Percentiles rank a stretch among this genome's conserved stretches.
phyloP scores from a whole-genome alignment of 345 rosid genomes.

The Populus pruinosa region DNA sequence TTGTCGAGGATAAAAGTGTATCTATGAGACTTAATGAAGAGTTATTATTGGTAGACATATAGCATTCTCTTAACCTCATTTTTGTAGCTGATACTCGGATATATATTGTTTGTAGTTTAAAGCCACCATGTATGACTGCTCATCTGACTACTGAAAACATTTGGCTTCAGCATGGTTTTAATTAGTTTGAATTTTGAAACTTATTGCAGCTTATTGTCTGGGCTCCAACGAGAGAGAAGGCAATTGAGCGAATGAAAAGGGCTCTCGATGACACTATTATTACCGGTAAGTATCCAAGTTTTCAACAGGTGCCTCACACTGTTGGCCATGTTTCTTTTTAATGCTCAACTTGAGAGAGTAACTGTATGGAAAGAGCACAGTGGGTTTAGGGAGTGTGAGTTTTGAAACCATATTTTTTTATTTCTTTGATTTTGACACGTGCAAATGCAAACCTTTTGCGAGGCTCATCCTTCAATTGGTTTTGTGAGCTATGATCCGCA shows the following conservation, averaged over 20 bases:
- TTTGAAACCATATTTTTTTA: too few species aligned
- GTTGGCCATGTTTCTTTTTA: neutral
- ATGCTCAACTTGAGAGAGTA: neutral
- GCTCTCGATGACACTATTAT: conserved; percentile 93
- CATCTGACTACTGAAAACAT: neutral
- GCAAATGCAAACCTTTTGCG: neutral
- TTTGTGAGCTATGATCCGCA: neutral
- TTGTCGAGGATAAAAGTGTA: too few species aligned
- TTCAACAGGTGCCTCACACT: neutral
- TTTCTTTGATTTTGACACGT: neutral
- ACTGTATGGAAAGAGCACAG: neutral
- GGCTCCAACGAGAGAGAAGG: conserved; percentile 98
- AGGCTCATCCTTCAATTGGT: neutral
- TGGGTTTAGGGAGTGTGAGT: neutral
- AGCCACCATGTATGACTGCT: neutral
- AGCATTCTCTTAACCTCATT: neutral
- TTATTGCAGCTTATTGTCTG: conserved; percentile 82
- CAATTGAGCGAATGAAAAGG: conserved; percentile 96
- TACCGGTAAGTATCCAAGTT: conserved; percentile 45
- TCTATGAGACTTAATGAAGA: neutral
- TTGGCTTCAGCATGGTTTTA: conserved; percentile 15
- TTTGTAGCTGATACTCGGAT: neutral
- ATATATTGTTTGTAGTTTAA: neutral
- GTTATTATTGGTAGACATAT: neutral
- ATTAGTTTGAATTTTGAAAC: conserved; percentile 4